A percentile compares a stretch with the other conserved stretches of the same genome.
phyloP scores from a whole-genome alignment of 305 asterid genomes.

The Salvia sclarea region DNA sequence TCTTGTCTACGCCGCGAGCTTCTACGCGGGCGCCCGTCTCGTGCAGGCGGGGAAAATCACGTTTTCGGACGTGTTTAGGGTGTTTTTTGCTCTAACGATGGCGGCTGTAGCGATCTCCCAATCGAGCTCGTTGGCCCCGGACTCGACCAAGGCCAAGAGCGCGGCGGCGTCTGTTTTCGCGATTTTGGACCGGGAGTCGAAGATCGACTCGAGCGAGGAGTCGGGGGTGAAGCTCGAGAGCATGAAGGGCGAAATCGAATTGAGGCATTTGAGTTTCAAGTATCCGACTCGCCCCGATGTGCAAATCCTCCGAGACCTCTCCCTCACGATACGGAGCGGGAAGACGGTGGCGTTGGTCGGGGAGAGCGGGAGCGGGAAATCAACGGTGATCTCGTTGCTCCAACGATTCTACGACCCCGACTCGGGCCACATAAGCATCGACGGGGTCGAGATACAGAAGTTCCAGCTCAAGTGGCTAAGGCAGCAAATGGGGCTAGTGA shows the following conservation, averaged over 20 bases:
- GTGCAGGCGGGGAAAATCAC: slow-evolving; percentile 64
- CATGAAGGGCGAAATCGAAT: slow-evolving; percentile 77
- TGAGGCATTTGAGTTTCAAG: slow-evolving; percentile 66
- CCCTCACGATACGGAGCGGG: slow-evolving; percentile 71
- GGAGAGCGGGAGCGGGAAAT: slow-evolving; percentile 94
- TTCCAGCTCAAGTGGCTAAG: slow-evolving; percentile 81
- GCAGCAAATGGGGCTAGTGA: slow-evolving; percentile 84
- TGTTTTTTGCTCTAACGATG: slow-evolving; percentile 86
- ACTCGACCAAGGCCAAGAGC: slow-evolving; percentile 73
- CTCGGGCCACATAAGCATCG: slow-evolving; percentile 65
- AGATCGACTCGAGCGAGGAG: slow-evolving; percentile 74
- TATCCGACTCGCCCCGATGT: slow-evolving; percentile 81
- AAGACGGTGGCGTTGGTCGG: slow-evolving; percentile 90
- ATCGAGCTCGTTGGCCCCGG: slow-evolving; percentile 85
- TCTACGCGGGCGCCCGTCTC: slow-evolving; percentile 81
- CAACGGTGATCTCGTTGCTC: slow-evolving; percentile 72
- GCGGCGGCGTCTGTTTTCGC: slow-evolving; percentile 81
- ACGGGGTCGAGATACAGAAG: slow-evolving; percentile 65
- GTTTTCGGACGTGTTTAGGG: slow-evolving; percentile 76
- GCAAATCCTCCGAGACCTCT: slow-evolving; percentile 70
- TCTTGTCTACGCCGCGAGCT: slow-evolving; percentile 73
- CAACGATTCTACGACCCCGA: slow-evolving; percentile 88
- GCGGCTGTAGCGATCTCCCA: slow-evolving; percentile 81
- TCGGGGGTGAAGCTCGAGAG: slow-evolving; percentile 61
- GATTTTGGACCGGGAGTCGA: slow-evolving; percentile 69